Evolutionary conservation across 148 eudicot genomes (phyloP).

Genomic region (Nepenthes mirabilis): DNA sequence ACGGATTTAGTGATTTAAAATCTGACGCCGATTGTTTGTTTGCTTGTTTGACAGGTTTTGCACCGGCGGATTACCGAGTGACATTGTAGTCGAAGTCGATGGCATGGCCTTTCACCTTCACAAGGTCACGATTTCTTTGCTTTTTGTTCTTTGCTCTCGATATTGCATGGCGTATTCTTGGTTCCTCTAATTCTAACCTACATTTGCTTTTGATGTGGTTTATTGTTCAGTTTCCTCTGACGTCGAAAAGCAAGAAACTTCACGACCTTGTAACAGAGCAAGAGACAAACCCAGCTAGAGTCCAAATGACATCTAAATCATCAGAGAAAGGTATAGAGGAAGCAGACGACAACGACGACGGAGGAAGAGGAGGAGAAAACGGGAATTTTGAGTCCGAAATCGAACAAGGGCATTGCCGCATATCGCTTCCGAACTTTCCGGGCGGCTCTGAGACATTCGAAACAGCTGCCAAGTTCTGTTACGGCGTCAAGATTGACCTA

Average conservation of each 20-base stretch:
- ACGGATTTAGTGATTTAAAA: no score
- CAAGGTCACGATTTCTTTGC: constrained; percentile 31
- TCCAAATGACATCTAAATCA: background rate
- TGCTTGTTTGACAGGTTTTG: constrained; percentile 39
- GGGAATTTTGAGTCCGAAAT: constrained; percentile 5
- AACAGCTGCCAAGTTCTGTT: constrained; percentile 89
- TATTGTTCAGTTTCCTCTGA: constrained; percentile 73
- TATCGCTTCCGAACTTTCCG: constrained; percentile 54
- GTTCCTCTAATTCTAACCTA: no score
- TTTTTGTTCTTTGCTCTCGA: no score
- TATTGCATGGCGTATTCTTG: no score
- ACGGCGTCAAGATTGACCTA: constrained; percentile 74
- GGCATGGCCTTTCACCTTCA: constrained; percentile 90
- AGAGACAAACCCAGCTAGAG: constrained; percentile 20
- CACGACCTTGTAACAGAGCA: constrained; percentile 57
- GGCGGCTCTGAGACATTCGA: constrained; percentile 81
- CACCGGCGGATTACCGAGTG: constrained; percentile 68
- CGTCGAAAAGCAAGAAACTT: constrained; percentile 79
- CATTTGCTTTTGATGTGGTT: background rate
- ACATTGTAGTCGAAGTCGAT: constrained; percentile 55
- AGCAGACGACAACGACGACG: constrained; percentile 5
- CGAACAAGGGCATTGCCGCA: constrained; percentile 21
- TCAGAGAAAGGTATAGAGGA: constrained; percentile 3
- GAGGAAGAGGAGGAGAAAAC: constrained; percentile 14
- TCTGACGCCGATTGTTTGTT: background rate